Conservation (phyloP, 2,329 filamentous ascomycete species). For the Gyromitra esculenta region DNA sequence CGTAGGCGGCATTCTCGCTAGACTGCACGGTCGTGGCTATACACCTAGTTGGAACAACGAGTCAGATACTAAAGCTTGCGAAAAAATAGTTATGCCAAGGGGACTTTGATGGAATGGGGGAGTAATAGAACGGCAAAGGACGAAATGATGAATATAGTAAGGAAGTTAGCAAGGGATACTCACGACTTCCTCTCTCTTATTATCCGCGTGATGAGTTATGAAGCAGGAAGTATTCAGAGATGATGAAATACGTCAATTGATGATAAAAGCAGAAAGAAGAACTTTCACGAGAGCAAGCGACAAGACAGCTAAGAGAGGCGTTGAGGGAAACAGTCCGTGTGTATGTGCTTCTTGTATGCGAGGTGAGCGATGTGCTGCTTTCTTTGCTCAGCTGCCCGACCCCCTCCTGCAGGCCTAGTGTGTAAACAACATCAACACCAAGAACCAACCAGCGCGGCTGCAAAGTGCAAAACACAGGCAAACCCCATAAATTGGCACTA, state of each 20-base stretch:
- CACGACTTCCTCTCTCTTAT: slow-evolving; percentile 27
- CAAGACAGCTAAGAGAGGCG: slow-evolving; percentile 26
- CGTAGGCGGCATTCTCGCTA: slow-evolving; percentile 46
- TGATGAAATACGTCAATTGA: slow-evolving; percentile 35
- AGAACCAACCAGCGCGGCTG: slow-evolving; percentile 34
- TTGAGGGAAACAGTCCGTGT: slow-evolving; percentile 43
- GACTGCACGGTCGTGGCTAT: slow-evolving; percentile 19
- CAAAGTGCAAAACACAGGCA: slow-evolving; percentile 31
- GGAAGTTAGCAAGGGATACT: slow-evolving; percentile 17
- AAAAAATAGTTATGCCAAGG: slow-evolving; percentile 21
- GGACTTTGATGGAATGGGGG: slow-evolving; percentile 49
- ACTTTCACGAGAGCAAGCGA: background rate
- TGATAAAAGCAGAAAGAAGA: slow-evolving; percentile 21
- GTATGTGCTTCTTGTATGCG: slow-evolving; percentile 51
- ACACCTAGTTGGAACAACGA: slow-evolving; percentile 33
- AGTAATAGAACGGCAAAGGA: slow-evolving; percentile 51
- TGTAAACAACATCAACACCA: slow-evolving; percentile 45
- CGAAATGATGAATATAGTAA: slow-evolving; percentile 34
- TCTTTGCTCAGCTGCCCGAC: slow-evolving; percentile 29
- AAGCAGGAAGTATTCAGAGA: slow-evolving; percentile 23
- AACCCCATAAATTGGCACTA: slow-evolving; percentile 27
- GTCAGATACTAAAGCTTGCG: slow-evolving; percentile 30
- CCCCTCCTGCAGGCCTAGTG: slow-evolving; percentile 40
- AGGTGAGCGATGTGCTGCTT: slow-evolving; percentile 42
- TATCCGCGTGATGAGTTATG: slow-evolving; percentile 11